phyloP scores from a whole-genome alignment of 345 rosid species.

The Viola odorata region DNA sequence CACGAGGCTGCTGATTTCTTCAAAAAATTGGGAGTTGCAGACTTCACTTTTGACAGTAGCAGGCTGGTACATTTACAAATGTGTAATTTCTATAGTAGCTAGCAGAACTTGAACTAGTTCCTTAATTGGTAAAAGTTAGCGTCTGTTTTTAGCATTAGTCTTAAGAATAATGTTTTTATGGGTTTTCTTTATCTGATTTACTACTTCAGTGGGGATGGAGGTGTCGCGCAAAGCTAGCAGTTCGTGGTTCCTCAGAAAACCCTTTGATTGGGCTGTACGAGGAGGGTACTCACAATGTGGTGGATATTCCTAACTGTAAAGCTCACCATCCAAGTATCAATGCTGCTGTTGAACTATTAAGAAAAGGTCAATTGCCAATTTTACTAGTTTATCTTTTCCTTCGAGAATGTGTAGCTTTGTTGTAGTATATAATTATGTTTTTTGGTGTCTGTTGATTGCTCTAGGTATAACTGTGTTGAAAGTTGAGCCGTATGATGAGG shows the following conservation, averaged over 20 bases:
- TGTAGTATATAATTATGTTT: neutral
- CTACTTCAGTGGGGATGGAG: slow-evolving; percentile 80
- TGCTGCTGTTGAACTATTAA: slow-evolving; percentile 69
- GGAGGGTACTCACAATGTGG: slow-evolving; percentile 83
- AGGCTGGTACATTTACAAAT: slow-evolving; percentile 45
- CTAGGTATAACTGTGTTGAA: slow-evolving; percentile 63
- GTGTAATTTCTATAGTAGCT: neutral
- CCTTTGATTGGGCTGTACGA: slow-evolving; percentile 81
- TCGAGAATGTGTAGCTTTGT: neutral
- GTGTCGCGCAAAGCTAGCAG: slow-evolving; percentile 84
- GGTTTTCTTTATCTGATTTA: slow-evolving; percentile 14
- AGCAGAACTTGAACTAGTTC: too few species aligned
- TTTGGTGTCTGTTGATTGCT: neutral
- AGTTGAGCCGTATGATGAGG: slow-evolving; percentile 76
- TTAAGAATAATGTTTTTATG: too few species aligned
- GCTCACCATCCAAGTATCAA: slow-evolving; percentile 92
- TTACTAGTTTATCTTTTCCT: slow-evolving; percentile 1
- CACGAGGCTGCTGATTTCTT: slow-evolving; percentile 72
- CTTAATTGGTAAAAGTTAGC: too few species aligned
- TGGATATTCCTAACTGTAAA: slow-evolving; percentile 80
- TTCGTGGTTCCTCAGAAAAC: slow-evolving; percentile 62
- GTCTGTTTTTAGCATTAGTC: too few species aligned
- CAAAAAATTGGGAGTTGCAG: slow-evolving; percentile 53
- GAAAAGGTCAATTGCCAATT: slow-evolving; percentile 46
- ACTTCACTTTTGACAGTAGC: slow-evolving; percentile 81